phyloP scores from a whole-genome alignment of 495 filamentous ascomycete species.

The Penicillium argentinense region DNA sequence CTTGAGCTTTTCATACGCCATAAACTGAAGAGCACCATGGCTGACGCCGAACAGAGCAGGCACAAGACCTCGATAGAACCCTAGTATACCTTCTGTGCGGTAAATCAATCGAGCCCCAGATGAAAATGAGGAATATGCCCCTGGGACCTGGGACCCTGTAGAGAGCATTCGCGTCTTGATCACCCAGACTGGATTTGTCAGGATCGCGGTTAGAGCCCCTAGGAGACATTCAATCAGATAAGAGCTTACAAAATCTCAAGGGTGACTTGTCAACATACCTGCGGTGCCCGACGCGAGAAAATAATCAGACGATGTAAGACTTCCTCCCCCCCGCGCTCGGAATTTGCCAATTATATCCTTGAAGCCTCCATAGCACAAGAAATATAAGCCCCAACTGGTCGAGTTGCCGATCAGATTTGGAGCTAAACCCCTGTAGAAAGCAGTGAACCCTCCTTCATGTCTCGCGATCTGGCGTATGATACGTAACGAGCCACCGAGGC shows the following conservation, averaged over 20 bases:
- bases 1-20: slow-evolving; percentile 89
- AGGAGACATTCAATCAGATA: too few species aligned
- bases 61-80: slow-evolving; percentile 81
- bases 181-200: slow-evolving; percentile 98
- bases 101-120: slow-evolving; percentile 66
- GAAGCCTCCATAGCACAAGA: slow-evolving; percentile 65
- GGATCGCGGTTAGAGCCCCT: slow-evolving; percentile 69
- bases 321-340: slow-evolving; percentile 12
- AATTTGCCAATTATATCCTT: slow-evolving; percentile 46
- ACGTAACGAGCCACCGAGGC: slow-evolving; percentile 53
- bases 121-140: slow-evolving; percentile 78
- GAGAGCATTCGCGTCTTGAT: slow-evolving; percentile 97
- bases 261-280: too few species aligned
- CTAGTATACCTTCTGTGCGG: slow-evolving; percentile 65
- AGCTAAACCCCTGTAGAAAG: slow-evolving; percentile 83
- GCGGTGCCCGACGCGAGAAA: slow-evolving; percentile 77
- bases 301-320: slow-evolving; percentile 72
- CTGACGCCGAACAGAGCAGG: slow-evolving; percentile 87
- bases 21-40: slow-evolving; percentile 94
- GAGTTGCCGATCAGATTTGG: slow-evolving; percentile 92
- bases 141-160: slow-evolving; percentile 65
- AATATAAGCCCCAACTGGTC: slow-evolving; percentile 89
- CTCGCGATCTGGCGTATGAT: slow-evolving; percentile 54
- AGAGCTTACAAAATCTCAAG: too few species aligned
- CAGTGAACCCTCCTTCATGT: slow-evolving; percentile 59